phyloP scores from a whole-genome alignment of 805 yeast genomes.

The Candida oleophila region DNA sequence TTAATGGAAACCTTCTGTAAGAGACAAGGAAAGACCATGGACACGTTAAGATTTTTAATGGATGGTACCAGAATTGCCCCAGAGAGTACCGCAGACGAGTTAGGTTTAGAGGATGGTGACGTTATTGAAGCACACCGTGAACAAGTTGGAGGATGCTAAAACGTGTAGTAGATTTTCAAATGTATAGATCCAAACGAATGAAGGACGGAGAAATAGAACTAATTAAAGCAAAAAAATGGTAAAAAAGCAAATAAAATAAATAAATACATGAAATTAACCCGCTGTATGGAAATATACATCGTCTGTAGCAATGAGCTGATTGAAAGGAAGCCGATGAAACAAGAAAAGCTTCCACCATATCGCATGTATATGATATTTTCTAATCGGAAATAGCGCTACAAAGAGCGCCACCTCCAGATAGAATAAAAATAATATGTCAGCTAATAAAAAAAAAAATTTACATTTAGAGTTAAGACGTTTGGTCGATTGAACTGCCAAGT shows the following conservation, averaged over 20 bases:
- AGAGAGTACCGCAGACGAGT: conserved; percentile 87
- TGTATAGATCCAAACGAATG: no score
- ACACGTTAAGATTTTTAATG: conserved; percentile 80
- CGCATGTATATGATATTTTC: background rate
- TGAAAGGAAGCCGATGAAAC: background rate
- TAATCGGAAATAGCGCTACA: background rate
- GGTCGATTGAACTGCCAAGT: no score
- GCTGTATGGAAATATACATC: no score
- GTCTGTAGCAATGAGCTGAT: no score
- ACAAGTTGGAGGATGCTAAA: conserved; percentile 69
- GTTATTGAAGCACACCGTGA: conserved; percentile 96
- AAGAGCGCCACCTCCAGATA: no score
- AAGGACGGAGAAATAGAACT: background rate
- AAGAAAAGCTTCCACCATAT: background rate
- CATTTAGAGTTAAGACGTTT: no score
- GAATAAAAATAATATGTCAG: no score
- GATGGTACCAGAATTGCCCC: conserved; percentile 91
- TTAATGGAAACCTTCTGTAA: conserved; percentile 98
- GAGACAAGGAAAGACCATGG: conserved; percentile 89
- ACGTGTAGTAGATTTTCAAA: no score
- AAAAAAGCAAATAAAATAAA: no score
- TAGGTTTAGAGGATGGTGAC: conserved; percentile 94
- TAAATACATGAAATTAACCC: no score
- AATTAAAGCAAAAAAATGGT: background rate
- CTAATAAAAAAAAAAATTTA: no score